These are phyloP conservation scores for Epichloe uncinata DNA, from an alignment of 2,329 filamentous ascomycete species.

Conservation along the genomic window DNA sequence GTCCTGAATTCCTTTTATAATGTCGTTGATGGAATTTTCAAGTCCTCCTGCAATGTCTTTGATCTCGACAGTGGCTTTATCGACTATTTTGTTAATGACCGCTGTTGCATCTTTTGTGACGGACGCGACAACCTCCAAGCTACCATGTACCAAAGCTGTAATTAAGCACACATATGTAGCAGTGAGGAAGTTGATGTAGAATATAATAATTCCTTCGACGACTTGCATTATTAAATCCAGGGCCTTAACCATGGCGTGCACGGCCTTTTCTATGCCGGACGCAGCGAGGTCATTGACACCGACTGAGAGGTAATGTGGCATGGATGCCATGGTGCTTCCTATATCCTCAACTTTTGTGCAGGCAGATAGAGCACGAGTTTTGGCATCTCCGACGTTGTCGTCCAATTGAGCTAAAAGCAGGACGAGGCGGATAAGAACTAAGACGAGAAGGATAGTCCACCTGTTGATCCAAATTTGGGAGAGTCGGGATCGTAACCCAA, in stretches of 20 bases:
- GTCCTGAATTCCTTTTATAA: conserved; percentile 29
- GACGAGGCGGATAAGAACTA: conserved; percentile 72
- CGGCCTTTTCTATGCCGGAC: conserved; percentile 63
- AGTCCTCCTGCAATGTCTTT: conserved; percentile 41
- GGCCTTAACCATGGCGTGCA: conserved; percentile 67
- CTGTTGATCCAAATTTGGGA: conserved; percentile 97
- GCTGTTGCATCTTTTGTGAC: conserved; percentile 39
- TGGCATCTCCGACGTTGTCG: conserved; percentile 61
- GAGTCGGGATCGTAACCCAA: conserved; percentile 75
- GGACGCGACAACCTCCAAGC: conserved; percentile 52
- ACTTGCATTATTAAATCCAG: conserved; percentile 68
- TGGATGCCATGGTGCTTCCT: conserved; percentile 91
- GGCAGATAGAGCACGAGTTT: conserved; percentile 69
- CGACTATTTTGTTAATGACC: conserved; percentile 35
- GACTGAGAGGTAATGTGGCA: conserved; percentile 86
- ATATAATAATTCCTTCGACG: conserved; percentile 78
- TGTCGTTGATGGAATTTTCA: conserved; percentile 33
- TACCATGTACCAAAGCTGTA: conserved; percentile 68
- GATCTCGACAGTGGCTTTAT: conserved; percentile 44
- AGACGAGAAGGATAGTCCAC: conserved; percentile 82
- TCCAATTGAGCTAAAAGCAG: conserved; percentile 62
- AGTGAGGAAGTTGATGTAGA: conserved; percentile 83
- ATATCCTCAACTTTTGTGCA: conserved; percentile 88
- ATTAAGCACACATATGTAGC: conserved; percentile 85
- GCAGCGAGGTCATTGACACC: conserved; percentile 83